Evolutionary conservation across 1,284 basidiomycete genomes (phyloP).

Genomic region (Apiotrichum brassicae): DNA sequence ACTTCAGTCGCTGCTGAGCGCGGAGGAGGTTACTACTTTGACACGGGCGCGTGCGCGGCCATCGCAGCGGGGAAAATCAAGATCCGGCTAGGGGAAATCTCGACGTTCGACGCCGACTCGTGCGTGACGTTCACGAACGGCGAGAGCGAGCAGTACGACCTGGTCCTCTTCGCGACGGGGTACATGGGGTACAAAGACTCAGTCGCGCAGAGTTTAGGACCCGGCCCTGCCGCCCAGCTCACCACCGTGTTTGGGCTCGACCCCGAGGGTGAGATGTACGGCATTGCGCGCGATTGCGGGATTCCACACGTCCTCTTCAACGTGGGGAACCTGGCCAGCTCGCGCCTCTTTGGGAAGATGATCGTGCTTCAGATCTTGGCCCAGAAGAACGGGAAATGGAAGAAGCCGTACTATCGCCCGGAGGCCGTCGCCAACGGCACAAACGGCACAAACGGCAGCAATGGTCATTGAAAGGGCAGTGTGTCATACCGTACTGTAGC

Average conservation of each 20-base stretch:
- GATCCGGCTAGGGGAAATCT: constrained; percentile 60
- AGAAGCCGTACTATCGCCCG: constrained; percentile 30
- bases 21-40: constrained; percentile 50
- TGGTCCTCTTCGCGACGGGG: constrained; percentile 64
- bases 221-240: constrained; percentile 51
- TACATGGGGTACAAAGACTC: constrained; percentile 41
- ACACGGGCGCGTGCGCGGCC: constrained; percentile 56
- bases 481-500: no score
- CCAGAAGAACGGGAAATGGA: constrained; percentile 49
- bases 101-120: constrained; percentile 46
- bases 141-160: constrained; percentile 58
- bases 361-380: constrained; percentile 59
- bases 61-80: constrained; percentile 68
- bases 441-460: no score
- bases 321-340: constrained; percentile 53
- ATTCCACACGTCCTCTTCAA: constrained; percentile 38
- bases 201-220: constrained; percentile 51
- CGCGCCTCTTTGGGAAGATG: constrained; percentile 56
- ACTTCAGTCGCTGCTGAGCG: neutral
- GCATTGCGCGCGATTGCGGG: constrained; percentile 53
- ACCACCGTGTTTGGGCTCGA: constrained; percentile 56
- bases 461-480: no score
- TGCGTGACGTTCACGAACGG: constrained; percentile 62
- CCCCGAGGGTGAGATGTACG: constrained; percentile 56
- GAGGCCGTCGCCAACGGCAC: no score